These are phyloP conservation scores for Trichoderma sp. DNA, from an alignment of 2,329 filamentous ascomycete species.

Conservation along the genomic window DNA sequence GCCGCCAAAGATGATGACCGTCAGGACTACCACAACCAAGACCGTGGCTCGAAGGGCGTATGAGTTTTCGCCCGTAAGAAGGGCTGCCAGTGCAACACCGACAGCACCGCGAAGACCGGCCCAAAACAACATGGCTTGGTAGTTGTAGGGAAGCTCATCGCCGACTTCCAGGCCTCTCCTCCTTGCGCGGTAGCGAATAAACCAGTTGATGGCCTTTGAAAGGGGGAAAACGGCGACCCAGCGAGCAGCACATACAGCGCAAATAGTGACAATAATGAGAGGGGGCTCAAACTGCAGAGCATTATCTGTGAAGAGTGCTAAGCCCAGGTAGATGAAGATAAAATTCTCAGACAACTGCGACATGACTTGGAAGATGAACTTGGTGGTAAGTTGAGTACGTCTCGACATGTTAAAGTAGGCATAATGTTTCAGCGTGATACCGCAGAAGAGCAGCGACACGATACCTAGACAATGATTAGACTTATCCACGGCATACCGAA, in stretches of 20 bases:
- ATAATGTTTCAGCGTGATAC: constrained; percentile 97
- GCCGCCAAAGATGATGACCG: constrained; percentile 97
- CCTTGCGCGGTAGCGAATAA: constrained; percentile 80
- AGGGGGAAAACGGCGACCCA: constrained; percentile 95
- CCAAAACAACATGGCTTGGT: constrained; percentile 99
- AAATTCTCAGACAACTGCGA: constrained; percentile 98
- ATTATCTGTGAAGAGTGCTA: constrained; percentile 90
- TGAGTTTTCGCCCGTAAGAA: constrained; percentile 77
- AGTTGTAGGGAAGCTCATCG: constrained; percentile 89
- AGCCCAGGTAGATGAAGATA: constrained; percentile 97
- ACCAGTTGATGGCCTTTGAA: constrained; percentile 85
- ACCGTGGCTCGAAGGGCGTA: constrained; percentile 88
- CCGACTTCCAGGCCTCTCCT: constrained; percentile 69
- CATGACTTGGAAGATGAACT: constrained; percentile 93
- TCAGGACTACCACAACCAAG: constrained; percentile 94
- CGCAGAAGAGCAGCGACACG: constrained; percentile 93
- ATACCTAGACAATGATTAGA: constrained; percentile 61
- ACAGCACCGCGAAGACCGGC: constrained; percentile 93
- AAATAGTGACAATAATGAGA: constrained; percentile 87
- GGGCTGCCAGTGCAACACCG: constrained; percentile 88
- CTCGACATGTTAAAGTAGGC: constrained; percentile 99
- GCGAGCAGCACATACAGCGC: constrained; percentile 87
- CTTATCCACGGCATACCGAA: not conserved
- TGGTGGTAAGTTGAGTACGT: constrained; percentile 93
- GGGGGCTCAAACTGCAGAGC: constrained; percentile 88